phyloP scores from a whole-genome alignment of 768 basidiomycete species.

The Termitomyces sp. region DNA sequence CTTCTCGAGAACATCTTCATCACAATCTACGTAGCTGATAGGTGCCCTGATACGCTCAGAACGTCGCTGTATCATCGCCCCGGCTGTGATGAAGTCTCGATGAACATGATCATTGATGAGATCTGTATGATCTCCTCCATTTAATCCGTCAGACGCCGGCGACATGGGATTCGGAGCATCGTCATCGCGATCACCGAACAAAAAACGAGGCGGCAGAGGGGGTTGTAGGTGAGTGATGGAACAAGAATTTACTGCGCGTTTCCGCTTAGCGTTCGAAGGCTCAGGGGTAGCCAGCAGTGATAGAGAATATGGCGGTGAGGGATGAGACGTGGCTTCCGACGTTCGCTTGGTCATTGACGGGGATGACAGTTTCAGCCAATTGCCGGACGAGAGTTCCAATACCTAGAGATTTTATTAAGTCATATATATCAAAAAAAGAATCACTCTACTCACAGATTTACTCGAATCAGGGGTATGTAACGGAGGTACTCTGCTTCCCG shows the following conservation, averaged over 20 bases:
- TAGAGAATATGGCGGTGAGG: neutral
- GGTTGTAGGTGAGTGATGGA: neutral
- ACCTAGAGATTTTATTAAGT: neutral
- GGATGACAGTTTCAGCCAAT: conserved; percentile 1
- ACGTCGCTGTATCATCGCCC: neutral
- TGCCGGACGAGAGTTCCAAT: neutral
- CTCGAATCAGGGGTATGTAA: neutral
- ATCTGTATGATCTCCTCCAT: neutral
- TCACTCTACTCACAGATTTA: neutral
- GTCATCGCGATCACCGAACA: neutral
- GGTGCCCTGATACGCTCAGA: neutral
- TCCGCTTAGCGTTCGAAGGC: neutral
- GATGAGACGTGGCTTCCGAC: neutral
- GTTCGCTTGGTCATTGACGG: neutral
- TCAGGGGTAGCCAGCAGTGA: neutral
- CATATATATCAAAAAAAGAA: neutral
- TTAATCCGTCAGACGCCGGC: neutral
- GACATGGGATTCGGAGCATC: neutral
- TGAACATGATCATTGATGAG: neutral
- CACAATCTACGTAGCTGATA: conserved; percentile 2
- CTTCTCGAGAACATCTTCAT: neutral
- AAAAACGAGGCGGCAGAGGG: neutral
- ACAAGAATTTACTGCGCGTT: neutral
- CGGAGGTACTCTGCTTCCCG: neutral
- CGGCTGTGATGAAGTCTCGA: neutral